Conservation (phyloP, 2,329 filamentous ascomycete genomes). For the Pseudocercospora fijiensis region DNA sequence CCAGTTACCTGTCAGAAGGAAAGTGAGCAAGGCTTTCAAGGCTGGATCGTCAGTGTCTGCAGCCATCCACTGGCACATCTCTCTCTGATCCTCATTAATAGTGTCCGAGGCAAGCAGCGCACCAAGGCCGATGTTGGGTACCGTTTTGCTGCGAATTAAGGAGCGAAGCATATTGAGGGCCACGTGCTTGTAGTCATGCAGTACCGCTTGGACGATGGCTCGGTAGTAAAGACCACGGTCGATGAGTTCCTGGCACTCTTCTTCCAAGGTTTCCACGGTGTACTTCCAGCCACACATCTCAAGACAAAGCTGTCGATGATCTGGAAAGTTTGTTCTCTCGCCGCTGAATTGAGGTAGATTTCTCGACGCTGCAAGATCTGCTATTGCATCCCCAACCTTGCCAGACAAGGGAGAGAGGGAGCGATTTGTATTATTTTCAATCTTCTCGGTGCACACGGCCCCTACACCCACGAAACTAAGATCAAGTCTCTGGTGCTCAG, state of each 20-base stretch:
- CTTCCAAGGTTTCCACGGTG: slow-evolving; percentile 52
- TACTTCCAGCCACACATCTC: slow-evolving; percentile 72
- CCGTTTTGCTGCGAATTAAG: slow-evolving; percentile 66
- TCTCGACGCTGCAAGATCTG: slow-evolving; percentile 62
- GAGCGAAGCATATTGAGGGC: slow-evolving; percentile 69
- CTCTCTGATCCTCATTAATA: slow-evolving; percentile 58
- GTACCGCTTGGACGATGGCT: slow-evolving; percentile 72
- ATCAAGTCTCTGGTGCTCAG: slow-evolving; percentile 63
- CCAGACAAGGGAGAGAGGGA: slow-evolving; percentile 27
- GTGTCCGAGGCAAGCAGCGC: slow-evolving; percentile 51
- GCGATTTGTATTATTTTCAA: slow-evolving; percentile 49
- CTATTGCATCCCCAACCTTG: slow-evolving; percentile 50
- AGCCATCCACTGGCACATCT: slow-evolving; percentile 62
- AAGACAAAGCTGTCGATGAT: slow-evolving; percentile 72
- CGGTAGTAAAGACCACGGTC: slow-evolving; percentile 64
- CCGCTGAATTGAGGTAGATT: slow-evolving; percentile 64
- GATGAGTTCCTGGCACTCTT: slow-evolving; percentile 52
- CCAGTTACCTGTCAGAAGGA: slow-evolving; percentile 77
- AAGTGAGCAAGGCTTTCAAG: slow-evolving; percentile 73
- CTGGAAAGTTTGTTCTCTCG: slow-evolving; percentile 61
- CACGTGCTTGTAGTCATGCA: slow-evolving; percentile 66
- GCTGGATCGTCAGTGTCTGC: slow-evolving; percentile 72
- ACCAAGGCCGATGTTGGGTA: slow-evolving; percentile 54
- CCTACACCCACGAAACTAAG: slow-evolving; percentile 73
- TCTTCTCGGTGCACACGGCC: slow-evolving; percentile 64